Evolutionary conservation across 345 rosid genomes (phyloP).

Genomic region (Moricandia arvensis): DNA sequence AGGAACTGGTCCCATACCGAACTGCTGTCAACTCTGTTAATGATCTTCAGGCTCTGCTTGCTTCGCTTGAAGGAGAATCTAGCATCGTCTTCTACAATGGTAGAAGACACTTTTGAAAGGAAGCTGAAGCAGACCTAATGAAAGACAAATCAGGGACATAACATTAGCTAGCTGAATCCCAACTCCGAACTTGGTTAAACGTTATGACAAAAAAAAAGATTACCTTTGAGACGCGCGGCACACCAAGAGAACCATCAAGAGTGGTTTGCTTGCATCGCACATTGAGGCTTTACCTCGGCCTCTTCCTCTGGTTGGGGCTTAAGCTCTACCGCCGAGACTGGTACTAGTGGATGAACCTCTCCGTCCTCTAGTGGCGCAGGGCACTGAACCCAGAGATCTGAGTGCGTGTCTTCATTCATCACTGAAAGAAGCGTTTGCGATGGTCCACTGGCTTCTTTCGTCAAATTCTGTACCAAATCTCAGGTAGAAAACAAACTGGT

Average conservation of each 20-base stretch:
- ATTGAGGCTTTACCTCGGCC: slow-evolving; percentile 74
- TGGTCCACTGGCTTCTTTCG: slow-evolving; percentile 50
- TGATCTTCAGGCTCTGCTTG: slow-evolving; percentile 46
- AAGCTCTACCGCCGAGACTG: slow-evolving; percentile 58
- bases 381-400: slow-evolving; percentile 49
- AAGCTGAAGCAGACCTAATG: slow-evolving; percentile 62
- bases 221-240: slow-evolving; percentile 87
- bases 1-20: slow-evolving; percentile 55
- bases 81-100: slow-evolving; percentile 63
- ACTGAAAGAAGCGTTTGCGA: slow-evolving; percentile 68
- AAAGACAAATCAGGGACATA: slow-evolving; percentile 19
- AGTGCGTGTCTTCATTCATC: slow-evolving; percentile 87
- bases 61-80: slow-evolving; percentile 86
- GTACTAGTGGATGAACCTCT: slow-evolving; percentile 52
- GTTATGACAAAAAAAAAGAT: not conserved
- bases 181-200: not conserved
- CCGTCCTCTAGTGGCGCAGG: slow-evolving; percentile 56
- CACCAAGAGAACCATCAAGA: slow-evolving; percentile 68
- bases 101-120: slow-evolving; percentile 53
- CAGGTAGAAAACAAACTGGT: slow-evolving; percentile 20
- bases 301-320: slow-evolving; percentile 80
- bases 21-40: slow-evolving; percentile 52
- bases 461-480: slow-evolving; percentile 48
- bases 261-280: slow-evolving; percentile 83
- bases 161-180: slow-evolving; percentile 25